A percentile compares a stretch with the other conserved stretches of the same genome.
Evolutionary conservation across 1,284 basidiomycete species (phyloP).

Genomic region (Sporisorium reilianum): DNA sequence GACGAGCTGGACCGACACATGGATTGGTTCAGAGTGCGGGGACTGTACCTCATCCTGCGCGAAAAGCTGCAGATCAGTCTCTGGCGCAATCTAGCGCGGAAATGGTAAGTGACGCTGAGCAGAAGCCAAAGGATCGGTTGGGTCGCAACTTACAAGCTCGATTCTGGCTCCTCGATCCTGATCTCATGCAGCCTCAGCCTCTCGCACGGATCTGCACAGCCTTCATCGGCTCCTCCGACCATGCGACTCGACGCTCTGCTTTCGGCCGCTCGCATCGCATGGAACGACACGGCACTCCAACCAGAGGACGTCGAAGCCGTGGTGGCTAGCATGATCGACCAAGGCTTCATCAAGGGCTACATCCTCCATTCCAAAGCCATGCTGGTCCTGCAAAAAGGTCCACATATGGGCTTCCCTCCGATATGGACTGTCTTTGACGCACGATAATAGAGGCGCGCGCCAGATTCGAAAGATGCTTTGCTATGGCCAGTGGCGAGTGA

Average conservation of each 20-base stretch:
- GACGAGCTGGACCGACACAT: conserved; percentile 63
- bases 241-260: conserved; percentile 62
- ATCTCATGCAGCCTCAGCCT: conserved; percentile 22
- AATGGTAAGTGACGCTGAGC: conserved; percentile 62
- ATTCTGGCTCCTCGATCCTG: conserved; percentile 4
- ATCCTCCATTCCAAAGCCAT: conserved; percentile 69
- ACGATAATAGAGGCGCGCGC: conserved; percentile 4
- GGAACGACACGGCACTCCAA: conserved; percentile 64
- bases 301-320: conserved; percentile 70
- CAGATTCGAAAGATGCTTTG: conserved; percentile 5
- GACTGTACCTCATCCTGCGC: conserved; percentile 69
- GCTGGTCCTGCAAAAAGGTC: conserved; percentile 69
- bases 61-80: conserved; percentile 70
- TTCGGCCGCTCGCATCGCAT: conserved; percentile 65
- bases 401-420: conserved; percentile 68
- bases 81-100: conserved; percentile 70
- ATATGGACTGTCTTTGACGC: conserved; percentile 51
- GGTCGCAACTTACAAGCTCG: no score
- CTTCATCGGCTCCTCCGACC: conserved; percentile 65
- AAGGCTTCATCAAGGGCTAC: conserved; percentile 71
- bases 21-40: conserved; percentile 66
- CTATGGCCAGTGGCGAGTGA: background rate
- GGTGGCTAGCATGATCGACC: conserved; percentile 70
- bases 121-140: no score
- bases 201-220: conserved; percentile 14